These are phyloP conservation scores for Pestalotiopsis sp. DNA, from an alignment of 2,329 filamentous ascomycete species.

Conservation along the genomic window DNA sequence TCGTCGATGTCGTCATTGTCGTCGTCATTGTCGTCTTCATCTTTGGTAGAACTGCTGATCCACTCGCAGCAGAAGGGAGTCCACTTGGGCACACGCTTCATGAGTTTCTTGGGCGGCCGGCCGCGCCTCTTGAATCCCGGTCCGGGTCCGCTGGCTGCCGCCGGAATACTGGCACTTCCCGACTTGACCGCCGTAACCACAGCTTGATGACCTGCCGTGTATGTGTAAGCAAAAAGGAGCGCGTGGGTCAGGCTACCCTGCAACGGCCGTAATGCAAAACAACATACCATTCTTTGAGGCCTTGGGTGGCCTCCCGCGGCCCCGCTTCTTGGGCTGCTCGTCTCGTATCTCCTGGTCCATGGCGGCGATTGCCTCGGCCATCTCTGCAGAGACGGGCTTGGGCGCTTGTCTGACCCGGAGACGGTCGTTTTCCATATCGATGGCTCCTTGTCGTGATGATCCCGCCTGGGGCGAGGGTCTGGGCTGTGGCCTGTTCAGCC, in stretches of 20 bases:
- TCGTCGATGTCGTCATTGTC: too few species aligned
- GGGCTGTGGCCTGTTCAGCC: not conserved
- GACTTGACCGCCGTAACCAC: not conserved
- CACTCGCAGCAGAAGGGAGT: slow-evolving; percentile 63
- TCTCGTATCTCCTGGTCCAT: slow-evolving; percentile 2
- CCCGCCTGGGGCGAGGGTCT: not conserved
- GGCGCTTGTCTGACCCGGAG: not conserved
- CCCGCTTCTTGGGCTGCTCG: slow-evolving; percentile 33
- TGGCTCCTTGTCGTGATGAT: not conserved
- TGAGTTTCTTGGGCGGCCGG: slow-evolving; percentile 38
- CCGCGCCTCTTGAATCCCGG: slow-evolving; percentile 34
- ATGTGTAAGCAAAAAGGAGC: not conserved
- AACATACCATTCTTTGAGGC: slow-evolving; percentile 44
- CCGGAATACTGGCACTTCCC: not conserved
- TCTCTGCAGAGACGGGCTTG: not conserved
- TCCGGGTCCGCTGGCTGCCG: not conserved
- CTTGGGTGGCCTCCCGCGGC: slow-evolving; percentile 44
- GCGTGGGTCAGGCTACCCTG: not conserved
- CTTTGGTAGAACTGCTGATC: slow-evolving; percentile 15
- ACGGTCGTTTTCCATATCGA: not conserved
- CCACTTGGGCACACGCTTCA: slow-evolving; percentile 39
- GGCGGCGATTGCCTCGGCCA: not conserved
- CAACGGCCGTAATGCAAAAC: slow-evolving; percentile 21
- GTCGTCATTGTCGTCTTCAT: too few species aligned
- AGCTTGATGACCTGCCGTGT: not conserved